Evolutionary conservation across 1,284 basidiomycete species (phyloP), one percentile per base, ranked within the genome.

Genomic region (Thelephora terrestris): DNA sequence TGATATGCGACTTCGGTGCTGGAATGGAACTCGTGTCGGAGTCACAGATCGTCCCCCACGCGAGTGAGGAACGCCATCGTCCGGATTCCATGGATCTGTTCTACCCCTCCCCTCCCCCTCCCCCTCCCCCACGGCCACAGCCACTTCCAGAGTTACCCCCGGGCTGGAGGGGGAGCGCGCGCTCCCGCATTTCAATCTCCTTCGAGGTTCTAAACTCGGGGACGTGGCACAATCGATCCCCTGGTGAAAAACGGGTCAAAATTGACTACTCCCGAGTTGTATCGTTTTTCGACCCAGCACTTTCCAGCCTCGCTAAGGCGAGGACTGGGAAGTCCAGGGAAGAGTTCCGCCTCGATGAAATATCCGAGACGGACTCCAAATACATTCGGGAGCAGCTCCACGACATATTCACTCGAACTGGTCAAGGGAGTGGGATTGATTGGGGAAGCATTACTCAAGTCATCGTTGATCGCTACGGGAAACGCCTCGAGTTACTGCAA

Each of bases 401-500:
- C 29, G 44, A 27, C 5, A 42, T 42, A 12, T 42, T 42, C 24
- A 42, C n/a, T 25, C 23, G 45, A 46, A 18, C 10, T 20, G 39
- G 39, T n/a, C 23, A 20, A 14, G 21, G 32, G 21, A 49, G 46
- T n/a, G 47, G 29, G 10, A 47, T 49, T 37, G 48, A 49, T 27
- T 49, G 48, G 48, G 29, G 46, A 20, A 48, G 42, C 20, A 29
- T 48, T 24, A 10, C 34, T 36, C 32, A 39, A 16, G 48, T 48
- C 29, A 49, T 48, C 38, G 48, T 49, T 20, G 47, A 49, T 23
- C 25, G 48, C 34, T 49, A 47, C 17, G 35, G 32, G 4, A 35
- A 47, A n/a, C 47, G 48, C 17, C 21, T 49, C 10, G 48, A 49
- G 21, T 25, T 47, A 12, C 12, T 49, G 43, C 20, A 47, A 12